A percentile compares a stretch with the other conserved stretches of the same genome.
Evolutionary conservation across 768 basidiomycete species (phyloP).

Genomic region (Suillus subluteus): DNA sequence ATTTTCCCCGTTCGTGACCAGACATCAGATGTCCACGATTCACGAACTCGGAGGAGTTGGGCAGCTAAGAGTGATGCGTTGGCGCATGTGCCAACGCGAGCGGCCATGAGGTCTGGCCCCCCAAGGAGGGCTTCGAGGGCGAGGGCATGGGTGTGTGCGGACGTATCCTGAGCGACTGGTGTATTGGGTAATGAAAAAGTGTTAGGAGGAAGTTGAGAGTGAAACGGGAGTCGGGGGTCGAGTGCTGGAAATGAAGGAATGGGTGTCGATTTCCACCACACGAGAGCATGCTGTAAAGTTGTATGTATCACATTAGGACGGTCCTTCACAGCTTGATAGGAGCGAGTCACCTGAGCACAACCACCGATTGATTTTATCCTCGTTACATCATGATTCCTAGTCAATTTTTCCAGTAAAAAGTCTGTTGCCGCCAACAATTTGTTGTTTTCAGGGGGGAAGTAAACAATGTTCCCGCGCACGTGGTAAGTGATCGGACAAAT

Average conservation of each 20-base stretch:
- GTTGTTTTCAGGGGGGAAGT: constrained; percentile 5
- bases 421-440: constrained; percentile 50
- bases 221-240: constrained; percentile 70
- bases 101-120: constrained; percentile 76
- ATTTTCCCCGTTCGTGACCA: constrained; percentile 80
- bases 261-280: constrained; percentile 87
- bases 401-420: constrained; percentile 73
- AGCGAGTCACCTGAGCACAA: constrained; percentile 61
- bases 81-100: constrained; percentile 74
- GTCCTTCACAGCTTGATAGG: constrained; percentile 19
- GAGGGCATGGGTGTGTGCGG: constrained; percentile 77
- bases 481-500: constrained; percentile 37
- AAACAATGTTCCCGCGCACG: constrained; percentile 19
- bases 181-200: constrained; percentile 75
- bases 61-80: constrained; percentile 73
- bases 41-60: constrained; percentile 78
- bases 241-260: constrained; percentile 73
- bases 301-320: constrained; percentile 11
- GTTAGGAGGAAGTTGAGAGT: constrained; percentile 67
- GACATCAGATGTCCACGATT: constrained; percentile 75
- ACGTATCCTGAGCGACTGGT: constrained; percentile 78
- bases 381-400: constrained; percentile 67
- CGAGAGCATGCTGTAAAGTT: constrained; percentile 60
- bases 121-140: constrained; percentile 77
- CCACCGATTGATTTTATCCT: constrained; percentile 80